Base-by-base conservation (phyloP, 352 stramenopile genomes). In the Phytopythium litorale region DNA sequence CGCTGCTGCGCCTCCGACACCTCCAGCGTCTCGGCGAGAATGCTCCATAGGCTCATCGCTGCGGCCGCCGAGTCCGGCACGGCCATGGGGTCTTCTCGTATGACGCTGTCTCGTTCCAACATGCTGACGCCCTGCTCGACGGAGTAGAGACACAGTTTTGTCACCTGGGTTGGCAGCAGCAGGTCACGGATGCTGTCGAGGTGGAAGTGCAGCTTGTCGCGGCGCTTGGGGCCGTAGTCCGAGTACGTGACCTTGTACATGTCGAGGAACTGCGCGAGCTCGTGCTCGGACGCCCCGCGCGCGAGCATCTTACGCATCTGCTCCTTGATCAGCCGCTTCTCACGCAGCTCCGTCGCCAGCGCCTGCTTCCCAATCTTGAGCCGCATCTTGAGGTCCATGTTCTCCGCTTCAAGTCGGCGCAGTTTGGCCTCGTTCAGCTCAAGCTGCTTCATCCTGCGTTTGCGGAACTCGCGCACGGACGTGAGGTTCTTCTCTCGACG, bases 181-280 rank as follows among this genome's bases (percentile, higher is more conserved):
- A 92, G 62, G 60, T 92, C 83, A 2, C 75, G 76, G 57, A 92
- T 89, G 51, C 80, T 73, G 18, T 74, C 76, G 40, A 91, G 59
- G 62, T 92, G 83, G 72, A 89, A 92, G 45, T 80, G 72, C 52
- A 92, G 66, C 59, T 88, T 89, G 51, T 91, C 83, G 3, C 75
- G 75, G 56, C 83, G 75, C 63, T 89, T 89, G 5, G 79, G 80
- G 5, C 83, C 83, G 58, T 91, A 92, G 66, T 92, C 83, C 52
- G 80, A 88, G 72, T 92, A 90, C 48, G 79, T 90, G 53, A 88
- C 70, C 68, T 89, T 88, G 72, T 92, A 92, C 78, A 89, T 86
- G 60, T 92, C 86, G 32, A 92, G 71, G 58, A 91, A 92, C 54
- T 76, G 76, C 56, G 81, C 83, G 56, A 92, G 82, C 64, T 91